Evolutionary conservation across 169 alveolate genomes (phyloP).

Genomic region (Cryptosporidium sp.): DNA sequence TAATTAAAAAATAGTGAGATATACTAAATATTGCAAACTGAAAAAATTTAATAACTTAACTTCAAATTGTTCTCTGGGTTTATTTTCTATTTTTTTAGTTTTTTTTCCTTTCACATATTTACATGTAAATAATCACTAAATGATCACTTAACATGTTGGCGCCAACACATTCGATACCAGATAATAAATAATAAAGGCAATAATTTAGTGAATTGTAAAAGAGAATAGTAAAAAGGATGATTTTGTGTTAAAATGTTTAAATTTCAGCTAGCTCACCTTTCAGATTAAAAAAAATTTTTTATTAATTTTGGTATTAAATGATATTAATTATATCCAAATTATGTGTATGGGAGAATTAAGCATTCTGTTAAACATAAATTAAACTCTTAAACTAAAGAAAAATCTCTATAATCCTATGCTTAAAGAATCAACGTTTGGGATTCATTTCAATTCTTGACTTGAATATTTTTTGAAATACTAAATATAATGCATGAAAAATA

Average conservation of each 20-base stretch:
- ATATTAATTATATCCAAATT: too few relatives aligned
- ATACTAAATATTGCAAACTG: background rate
- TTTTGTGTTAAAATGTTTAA: background rate
- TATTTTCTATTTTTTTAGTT: background rate
- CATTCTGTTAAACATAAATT: too few relatives aligned
- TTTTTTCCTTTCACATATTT: background rate
- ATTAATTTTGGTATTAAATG: background rate
- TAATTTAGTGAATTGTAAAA: background rate
- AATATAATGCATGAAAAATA: constrained; percentile 13
- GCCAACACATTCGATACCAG: constrained; percentile 12
- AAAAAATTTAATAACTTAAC: background rate
- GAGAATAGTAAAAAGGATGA: background rate
- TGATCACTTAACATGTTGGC: constrained; percentile 33
- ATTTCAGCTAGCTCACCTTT: background rate
- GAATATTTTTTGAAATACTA: background rate
- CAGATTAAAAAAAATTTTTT: too few relatives aligned
- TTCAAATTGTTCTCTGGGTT: background rate
- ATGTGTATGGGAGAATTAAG: too few relatives aligned
- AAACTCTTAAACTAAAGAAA: too few relatives aligned
- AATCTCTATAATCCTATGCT: background rate
- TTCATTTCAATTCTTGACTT: background rate
- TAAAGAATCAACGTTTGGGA: background rate
- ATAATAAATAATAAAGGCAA: background rate
- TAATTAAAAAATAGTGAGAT: background rate
- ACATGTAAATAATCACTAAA: constrained; percentile 9